Percentiles rank a stretch among this genome's conserved stretches.
These are phyloP conservation scores for Ambrosiella beaveri DNA, from an alignment of 2,329 filamentous ascomycete genomes.

Conservation along the genomic window DNA sequence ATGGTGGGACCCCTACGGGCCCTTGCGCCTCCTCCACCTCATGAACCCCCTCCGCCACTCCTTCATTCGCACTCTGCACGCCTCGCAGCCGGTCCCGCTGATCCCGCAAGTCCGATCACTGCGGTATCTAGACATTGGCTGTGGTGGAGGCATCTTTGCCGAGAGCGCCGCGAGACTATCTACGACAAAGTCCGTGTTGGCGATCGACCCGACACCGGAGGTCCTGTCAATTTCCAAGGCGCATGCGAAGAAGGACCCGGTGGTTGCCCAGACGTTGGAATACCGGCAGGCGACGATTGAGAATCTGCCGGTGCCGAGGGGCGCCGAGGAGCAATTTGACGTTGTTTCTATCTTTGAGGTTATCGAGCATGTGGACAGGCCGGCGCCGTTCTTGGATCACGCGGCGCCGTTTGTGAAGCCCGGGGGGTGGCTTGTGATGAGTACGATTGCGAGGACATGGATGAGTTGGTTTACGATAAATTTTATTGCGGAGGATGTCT, in stretches of 20 bases:
- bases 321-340: conserved; percentile 41
- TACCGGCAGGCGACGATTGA: conserved; percentile 72
- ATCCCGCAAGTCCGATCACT: conserved; percentile 25
- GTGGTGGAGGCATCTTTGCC: conserved; percentile 91
- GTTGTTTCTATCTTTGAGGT: conserved; percentile 85
- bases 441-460: conserved; percentile 82
- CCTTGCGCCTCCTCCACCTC: conserved; percentile 79
- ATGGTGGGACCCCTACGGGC: conserved; percentile 95
- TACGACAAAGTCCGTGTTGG: conserved; percentile 46
- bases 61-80: conserved; percentile 63
- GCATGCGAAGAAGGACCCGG: conserved; percentile 60
- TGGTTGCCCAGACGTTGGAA: conserved; percentile 42
- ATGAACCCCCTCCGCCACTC: conserved; percentile 96
- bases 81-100: conserved; percentile 29
- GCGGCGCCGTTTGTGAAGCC: conserved; percentile 65
- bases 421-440: conserved; percentile 82
- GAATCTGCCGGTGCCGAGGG: conserved; percentile 31
- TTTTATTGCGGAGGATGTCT: conserved; percentile 70
- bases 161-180: conserved; percentile 62
- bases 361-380: conserved; percentile 73
- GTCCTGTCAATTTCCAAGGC: conserved; percentile 58
- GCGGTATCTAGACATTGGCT: conserved; percentile 78
- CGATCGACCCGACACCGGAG: conserved; percentile 59
- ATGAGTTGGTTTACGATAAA: conserved; percentile 86
- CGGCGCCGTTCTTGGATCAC: conserved; percentile 53